A percentile compares a stretch with the other conserved stretches of the same genome.
These are phyloP conservation scores for Kockovaella imperatae DNA, from an alignment of 768 basidiomycete genomes.

Conservation along the genomic window DNA sequence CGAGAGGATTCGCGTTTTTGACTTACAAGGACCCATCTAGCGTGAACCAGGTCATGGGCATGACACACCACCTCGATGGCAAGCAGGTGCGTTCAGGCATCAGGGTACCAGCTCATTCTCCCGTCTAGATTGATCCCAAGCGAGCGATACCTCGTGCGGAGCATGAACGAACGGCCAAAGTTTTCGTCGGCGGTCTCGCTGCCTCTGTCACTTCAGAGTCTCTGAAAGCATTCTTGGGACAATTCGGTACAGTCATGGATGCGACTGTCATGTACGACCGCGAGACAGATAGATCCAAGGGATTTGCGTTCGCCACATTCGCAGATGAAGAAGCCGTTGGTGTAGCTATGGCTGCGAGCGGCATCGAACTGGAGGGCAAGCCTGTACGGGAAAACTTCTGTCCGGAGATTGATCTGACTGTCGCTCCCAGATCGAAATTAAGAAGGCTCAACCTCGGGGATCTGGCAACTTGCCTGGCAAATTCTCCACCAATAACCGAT, in stretches of 20 bases:
- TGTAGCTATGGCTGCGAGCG: constrained; percentile 77
- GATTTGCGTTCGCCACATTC: constrained; percentile 96
- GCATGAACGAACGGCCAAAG: constrained; percentile 70
- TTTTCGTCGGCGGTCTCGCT: constrained; percentile 92
- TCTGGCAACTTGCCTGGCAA: constrained; percentile 33
- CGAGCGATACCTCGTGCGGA: constrained; percentile 95
- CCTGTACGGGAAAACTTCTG: constrained; percentile 55
- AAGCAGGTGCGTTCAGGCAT: constrained; percentile 68
- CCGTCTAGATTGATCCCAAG: constrained; percentile 90
- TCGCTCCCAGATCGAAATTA: constrained; percentile 77
- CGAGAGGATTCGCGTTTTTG: constrained; percentile 93
- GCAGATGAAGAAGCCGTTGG: constrained; percentile 79
- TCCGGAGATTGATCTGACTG: not conserved
- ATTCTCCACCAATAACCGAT: constrained; percentile 25
- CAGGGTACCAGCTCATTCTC: not conserved
- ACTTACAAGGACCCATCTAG: constrained; percentile 89
- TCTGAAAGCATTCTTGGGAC: constrained; percentile 85
- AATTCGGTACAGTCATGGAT: constrained; percentile 92
- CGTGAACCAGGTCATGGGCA: constrained; percentile 91
- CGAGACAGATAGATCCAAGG: constrained; percentile 58
- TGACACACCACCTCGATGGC: constrained; percentile 90
- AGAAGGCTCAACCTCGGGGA: constrained; percentile 79
- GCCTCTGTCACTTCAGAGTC: constrained; percentile 86
- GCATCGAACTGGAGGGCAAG: constrained; percentile 90
- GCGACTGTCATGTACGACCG: constrained; percentile 95